Evolutionary conservation across 169 alveolate species (phyloP).

Genomic region (Eimeria brunetti): DNA sequence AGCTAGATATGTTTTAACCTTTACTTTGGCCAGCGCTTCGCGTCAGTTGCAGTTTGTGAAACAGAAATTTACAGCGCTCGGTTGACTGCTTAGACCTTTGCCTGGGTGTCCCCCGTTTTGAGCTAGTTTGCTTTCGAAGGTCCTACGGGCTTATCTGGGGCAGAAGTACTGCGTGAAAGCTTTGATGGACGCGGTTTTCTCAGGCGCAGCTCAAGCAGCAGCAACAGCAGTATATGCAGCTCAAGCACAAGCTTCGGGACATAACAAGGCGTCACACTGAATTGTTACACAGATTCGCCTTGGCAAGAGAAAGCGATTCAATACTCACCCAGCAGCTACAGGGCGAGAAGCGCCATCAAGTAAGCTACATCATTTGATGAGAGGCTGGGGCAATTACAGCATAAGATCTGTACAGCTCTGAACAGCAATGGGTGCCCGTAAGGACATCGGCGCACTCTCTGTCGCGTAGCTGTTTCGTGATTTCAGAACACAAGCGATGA

Average conservation of each 20-base stretch:
- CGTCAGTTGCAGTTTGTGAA: not conserved
- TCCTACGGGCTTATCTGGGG: not conserved
- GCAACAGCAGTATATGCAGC: conserved; percentile 19
- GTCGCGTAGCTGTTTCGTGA: not conserved
- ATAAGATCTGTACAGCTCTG: too few species aligned
- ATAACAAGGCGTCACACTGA: conserved; percentile 51
- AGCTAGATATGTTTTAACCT: not conserved
- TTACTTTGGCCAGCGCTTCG: not conserved
- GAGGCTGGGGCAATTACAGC: not conserved
- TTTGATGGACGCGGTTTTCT: not conserved
- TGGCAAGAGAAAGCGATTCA: conserved; percentile 31
- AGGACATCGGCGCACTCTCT: not conserved
- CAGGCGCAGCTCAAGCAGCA: conserved; percentile 43
- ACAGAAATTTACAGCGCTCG: not conserved
- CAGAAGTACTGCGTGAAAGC: not conserved
- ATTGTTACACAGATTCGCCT: conserved; percentile 40
- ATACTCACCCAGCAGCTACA: conserved; percentile 57
- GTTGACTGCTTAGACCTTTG: not conserved
- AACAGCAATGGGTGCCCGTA: too few species aligned
- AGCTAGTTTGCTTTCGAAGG: not conserved
- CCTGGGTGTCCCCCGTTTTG: not conserved
- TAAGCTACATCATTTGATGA: not conserved
- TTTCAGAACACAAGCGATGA: conserved; percentile 67
- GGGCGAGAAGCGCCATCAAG: conserved; percentile 37
- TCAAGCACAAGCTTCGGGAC: conserved; percentile 22